These are phyloP conservation scores for Excoecaria cochinchinensis DNA, from an alignment of 345 rosid genomes.

Conservation along the genomic window DNA sequence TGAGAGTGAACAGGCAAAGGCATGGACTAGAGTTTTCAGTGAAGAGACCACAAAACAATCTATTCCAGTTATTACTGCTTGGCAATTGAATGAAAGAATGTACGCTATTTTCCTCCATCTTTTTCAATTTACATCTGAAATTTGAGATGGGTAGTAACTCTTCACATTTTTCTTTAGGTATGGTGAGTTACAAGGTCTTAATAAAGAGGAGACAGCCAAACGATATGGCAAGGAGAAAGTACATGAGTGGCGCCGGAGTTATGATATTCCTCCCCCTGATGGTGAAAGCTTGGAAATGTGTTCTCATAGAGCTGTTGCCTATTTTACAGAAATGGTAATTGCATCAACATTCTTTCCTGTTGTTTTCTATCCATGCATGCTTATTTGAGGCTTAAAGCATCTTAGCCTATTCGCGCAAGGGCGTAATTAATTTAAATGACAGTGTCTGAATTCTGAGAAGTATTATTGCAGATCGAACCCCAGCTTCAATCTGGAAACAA, in stretches of 20 bases:
- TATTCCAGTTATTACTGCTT: conserved; percentile 78
- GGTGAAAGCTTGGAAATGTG: conserved; percentile 99
- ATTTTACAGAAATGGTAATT: conserved; percentile 49
- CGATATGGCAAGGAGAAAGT: conserved; percentile 85
- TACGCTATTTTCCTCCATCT: conserved; percentile 28
- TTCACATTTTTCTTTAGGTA: conserved; percentile 42
- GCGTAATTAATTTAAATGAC: neutral
- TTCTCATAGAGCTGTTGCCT: conserved; percentile 84
- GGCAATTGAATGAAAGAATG: conserved; percentile 98
- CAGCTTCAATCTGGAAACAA: conserved; percentile 80
- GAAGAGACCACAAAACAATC: conserved; percentile 79
- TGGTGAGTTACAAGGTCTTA: conserved; percentile 92
- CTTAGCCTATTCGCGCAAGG: neutral
- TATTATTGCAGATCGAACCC: conserved; percentile 64
- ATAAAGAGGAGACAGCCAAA: conserved; percentile 89
- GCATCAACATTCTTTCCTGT: neutral
- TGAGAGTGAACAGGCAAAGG: conserved; percentile 72
- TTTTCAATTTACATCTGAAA: neutral
- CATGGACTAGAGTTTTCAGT: conserved; percentile 84
- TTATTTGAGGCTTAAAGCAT: no score
- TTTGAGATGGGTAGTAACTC: neutral
- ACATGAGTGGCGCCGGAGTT: conserved; percentile 96
- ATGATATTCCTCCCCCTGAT: conserved; percentile 84
- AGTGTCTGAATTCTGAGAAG: conserved; percentile 18
- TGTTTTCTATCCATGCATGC: neutral